A percentile compares a stretch with the other conserved stretches of the same genome.
These are phyloP conservation scores for Prunus persica DNA, from an alignment of 306 rosid species.

Conservation along the genomic window Prunus_persica_NCBIv2 NC_034014.1:24954501-24955000, in stretches of 20 bases:
- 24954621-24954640: not conserved
- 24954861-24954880: not conserved
- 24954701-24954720: not conserved
- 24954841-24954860: not conserved
- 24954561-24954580: not conserved
- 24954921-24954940: not conserved
- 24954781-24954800: not conserved
- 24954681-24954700: not conserved
- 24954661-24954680: not conserved
- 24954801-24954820: not conserved
- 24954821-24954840: not conserved
- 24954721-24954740: not conserved
- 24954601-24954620: not conserved
- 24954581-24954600: not conserved
- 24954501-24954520: constrained; percentile 3
- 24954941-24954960: not conserved
- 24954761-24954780: not conserved
- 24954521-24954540: not conserved
- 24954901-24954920: not conserved
- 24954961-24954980: constrained; percentile 68
- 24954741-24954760: not conserved
- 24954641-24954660: not conserved
- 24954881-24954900: not conserved
- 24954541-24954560: not conserved
- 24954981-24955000: constrained; percentile 70